These are phyloP conservation scores for Arxiozyma heterogenica DNA, from an alignment of 1,139 yeast species.

Conservation along the genomic window DNA sequence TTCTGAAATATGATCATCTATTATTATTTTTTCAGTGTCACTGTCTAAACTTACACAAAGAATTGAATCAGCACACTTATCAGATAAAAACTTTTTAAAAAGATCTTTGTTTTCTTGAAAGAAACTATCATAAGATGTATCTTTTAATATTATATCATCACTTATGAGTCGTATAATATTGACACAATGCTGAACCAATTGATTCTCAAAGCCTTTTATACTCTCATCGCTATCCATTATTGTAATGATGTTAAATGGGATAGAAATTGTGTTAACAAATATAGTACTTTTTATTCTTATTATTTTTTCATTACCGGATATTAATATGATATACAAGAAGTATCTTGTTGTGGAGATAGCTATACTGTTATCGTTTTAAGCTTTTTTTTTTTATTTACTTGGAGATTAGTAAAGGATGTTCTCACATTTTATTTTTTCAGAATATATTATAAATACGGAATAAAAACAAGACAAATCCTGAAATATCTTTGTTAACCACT, in stretches of 20 bases:
- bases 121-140: background rate
- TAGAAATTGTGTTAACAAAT: constrained; percentile 3
- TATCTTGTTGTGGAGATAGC: too few species aligned
- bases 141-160: background rate
- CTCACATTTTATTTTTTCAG: too few species aligned
- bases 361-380: too few species aligned
- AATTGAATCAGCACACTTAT: background rate
- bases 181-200: background rate
- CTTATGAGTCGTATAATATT: background rate
- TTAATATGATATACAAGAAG: too few species aligned
- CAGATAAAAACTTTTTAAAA: background rate
- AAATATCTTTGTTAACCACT: too few species aligned
- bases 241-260: background rate
- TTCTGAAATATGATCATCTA: background rate
- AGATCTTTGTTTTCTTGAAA: background rate
- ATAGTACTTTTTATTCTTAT: background rate
- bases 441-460: too few species aligned
- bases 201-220: background rate
- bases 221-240: background rate
- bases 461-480: background rate
- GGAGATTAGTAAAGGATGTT: too few species aligned
- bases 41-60: background rate
- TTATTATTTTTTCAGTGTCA: background rate
- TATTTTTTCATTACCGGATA: too few species aligned
- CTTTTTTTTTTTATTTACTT: too few species aligned